phyloP scores from a whole-genome alignment of 2,329 filamentous ascomycete species.

The Fusarium verrucosum region DNA sequence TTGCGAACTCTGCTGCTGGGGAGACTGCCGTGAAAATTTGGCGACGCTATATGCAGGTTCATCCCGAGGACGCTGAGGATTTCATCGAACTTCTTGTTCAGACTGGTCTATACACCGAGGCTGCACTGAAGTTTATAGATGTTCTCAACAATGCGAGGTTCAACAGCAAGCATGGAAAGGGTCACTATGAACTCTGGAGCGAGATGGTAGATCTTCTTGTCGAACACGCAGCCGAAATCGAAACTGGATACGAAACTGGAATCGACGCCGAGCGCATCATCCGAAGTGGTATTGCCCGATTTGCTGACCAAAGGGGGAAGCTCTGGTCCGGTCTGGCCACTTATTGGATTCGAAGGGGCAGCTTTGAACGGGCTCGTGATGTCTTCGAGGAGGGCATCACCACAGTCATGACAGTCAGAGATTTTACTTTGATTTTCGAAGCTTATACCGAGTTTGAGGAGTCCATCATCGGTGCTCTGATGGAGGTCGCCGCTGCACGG shows the following conservation, averaged over 20 bases:
- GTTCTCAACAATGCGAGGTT: conserved; percentile 92
- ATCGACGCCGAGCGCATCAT: conserved; percentile 94
- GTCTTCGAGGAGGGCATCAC: conserved; percentile 96
- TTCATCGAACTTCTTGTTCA: conserved; percentile 90
- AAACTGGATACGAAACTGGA: conserved; percentile 80
- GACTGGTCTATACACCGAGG: conserved; percentile 86
- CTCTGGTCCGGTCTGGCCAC: conserved; percentile 94
- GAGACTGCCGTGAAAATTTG: conserved; percentile 93
- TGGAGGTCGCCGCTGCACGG: conserved; percentile 84
- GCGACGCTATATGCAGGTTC: conserved; percentile 95
- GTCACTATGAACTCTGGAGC: conserved; percentile 95
- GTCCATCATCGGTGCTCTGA: conserved; percentile 88
- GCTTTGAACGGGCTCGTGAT: conserved; percentile 91
- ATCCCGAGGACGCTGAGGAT: conserved; percentile 93
- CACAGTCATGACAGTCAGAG: conserved; percentile 97
- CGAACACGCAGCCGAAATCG: conserved; percentile 85
- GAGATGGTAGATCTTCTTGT: conserved; percentile 97
- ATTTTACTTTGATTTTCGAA: conserved; percentile 97
- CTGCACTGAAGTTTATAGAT: conserved; percentile 88
- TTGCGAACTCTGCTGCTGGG: conserved; percentile 89
- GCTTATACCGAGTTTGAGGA: conserved; percentile 97
- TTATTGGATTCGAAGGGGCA: conserved; percentile 94
- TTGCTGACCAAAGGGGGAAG: conserved; percentile 93
- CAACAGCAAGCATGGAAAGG: conserved; percentile 91
- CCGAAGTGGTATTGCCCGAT: conserved; percentile 87